A percentile compares a stretch with the other conserved stretches of the same genome.
These are phyloP conservation scores for Phytophthora pisi DNA, from an alignment of 352 stramenopile species.

Conservation along the genomic window DNA sequence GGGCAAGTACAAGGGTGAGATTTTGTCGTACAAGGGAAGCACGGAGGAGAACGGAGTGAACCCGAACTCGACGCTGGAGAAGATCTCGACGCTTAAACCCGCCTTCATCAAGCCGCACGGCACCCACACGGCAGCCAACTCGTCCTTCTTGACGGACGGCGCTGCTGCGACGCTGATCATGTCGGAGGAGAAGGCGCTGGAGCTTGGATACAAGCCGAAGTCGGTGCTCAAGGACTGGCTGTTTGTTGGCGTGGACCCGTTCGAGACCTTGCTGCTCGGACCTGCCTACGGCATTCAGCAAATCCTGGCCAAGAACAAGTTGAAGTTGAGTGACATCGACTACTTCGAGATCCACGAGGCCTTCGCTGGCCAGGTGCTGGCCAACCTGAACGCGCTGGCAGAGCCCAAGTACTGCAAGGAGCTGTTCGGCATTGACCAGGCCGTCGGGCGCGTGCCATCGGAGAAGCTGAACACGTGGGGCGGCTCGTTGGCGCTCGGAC, in stretches of 20 bases:
- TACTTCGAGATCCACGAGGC: conserved; percentile 99
- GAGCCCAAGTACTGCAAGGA: conserved; percentile 96
- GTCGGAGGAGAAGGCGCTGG: conserved; percentile 95
- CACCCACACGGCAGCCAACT: conserved; percentile 98
- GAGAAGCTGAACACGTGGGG: conserved; percentile 98
- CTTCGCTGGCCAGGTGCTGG: conserved; percentile 98
- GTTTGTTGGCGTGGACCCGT: conserved; percentile 98
- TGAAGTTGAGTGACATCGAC: conserved; percentile 95
- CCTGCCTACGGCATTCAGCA: conserved; percentile 95
- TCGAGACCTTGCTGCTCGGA: conserved; percentile 94
- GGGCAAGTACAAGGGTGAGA: conserved; percentile 94
- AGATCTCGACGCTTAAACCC: conserved; percentile 96
- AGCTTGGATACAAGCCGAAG: conserved; percentile 96
- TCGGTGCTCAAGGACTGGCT: conserved; percentile 95
- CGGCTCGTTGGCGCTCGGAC: conserved; percentile 95
- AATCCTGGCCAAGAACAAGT: conserved; percentile 82
- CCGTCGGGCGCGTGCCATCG: conserved; percentile 92
- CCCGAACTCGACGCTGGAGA: conserved; percentile 94
- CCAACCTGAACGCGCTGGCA: conserved; percentile 96
- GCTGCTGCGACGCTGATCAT: conserved; percentile 96
- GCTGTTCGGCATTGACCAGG: conserved; percentile 90
- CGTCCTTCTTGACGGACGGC: conserved; percentile 97
- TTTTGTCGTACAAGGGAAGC: conserved; percentile 94
- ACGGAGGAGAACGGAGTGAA: conserved; percentile 98
- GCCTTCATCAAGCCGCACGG: conserved; percentile 98